Conservation (phyloP, 139 green algal genomes). For the Picochlorum sp. region DNA sequence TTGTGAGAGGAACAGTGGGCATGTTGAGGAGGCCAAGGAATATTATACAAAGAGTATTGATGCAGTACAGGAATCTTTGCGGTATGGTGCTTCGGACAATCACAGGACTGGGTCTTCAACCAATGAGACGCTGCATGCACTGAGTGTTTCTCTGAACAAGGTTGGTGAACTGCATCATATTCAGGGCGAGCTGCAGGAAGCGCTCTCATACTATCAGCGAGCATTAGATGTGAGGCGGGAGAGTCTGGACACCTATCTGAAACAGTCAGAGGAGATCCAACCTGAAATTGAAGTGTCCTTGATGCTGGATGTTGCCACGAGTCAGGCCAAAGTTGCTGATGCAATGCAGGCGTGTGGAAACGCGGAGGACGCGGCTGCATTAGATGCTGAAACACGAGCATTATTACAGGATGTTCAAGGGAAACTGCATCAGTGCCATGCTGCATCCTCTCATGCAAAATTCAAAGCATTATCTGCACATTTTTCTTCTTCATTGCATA, state of each 20-base stretch:
- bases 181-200: slow-evolving; percentile 12
- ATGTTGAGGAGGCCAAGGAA: background rate
- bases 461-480: background rate
- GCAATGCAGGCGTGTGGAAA: slow-evolving; percentile 4
- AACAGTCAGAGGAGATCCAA: background rate
- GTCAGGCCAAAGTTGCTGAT: slow-evolving; percentile 20
- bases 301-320: slow-evolving; percentile 20
- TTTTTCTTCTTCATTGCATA: too few species aligned
- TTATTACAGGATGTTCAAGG: background rate
- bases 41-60: slow-evolving; percentile 13
- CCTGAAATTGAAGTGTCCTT: slow-evolving; percentile 5
- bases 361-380: background rate
- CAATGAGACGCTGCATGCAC: background rate
- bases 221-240: slow-evolving; percentile 14
- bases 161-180: slow-evolving; percentile 23
- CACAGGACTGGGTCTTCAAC: slow-evolving; percentile 1
- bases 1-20: slow-evolving; percentile 14
- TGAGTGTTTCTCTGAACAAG: slow-evolving; percentile 25
- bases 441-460: background rate
- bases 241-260: slow-evolving; percentile 10
- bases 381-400: background rate
- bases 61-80: background rate
- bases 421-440: background rate
- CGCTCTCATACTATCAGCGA: slow-evolving; percentile 6
- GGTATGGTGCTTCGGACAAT: background rate